phyloP scores from a whole-genome alignment of 805 yeast genomes.

The Candida koratica region DNA sequence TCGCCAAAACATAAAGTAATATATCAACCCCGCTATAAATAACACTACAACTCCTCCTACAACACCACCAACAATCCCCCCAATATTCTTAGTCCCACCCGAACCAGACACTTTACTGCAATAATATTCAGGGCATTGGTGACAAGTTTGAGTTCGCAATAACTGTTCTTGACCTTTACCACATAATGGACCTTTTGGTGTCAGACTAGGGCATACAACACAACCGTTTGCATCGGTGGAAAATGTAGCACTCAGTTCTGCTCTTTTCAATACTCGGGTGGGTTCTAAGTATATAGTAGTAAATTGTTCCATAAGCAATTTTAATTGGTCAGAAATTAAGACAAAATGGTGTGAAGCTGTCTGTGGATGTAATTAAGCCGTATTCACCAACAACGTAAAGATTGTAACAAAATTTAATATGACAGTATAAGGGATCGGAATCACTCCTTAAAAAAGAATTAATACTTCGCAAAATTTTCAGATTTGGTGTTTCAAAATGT shows the following conservation, averaged over 20 bases:
- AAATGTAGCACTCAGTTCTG: conserved; percentile 2
- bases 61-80: conserved; percentile 42
- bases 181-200: conserved; percentile 27
- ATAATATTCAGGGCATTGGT: conserved; percentile 22
- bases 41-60: conserved; percentile 35
- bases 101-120: conserved; percentile 18
- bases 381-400: no score
- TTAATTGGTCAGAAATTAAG: no score
- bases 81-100: conserved; percentile 20
- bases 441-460: conserved; percentile 4
- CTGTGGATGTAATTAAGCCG: no score
- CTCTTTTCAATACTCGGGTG: conserved; percentile 4
- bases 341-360: no score
- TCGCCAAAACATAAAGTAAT: conserved; percentile 28
- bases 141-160: conserved; percentile 21
- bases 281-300: conserved; percentile 1
- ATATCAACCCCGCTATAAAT: conserved; percentile 24
- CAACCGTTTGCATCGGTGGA: conserved; percentile 29
- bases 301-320: not conserved
- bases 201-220: conserved; percentile 28
- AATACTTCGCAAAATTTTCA: conserved; percentile 4
- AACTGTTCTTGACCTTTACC: conserved; percentile 21
- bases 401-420: not conserved
- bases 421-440: not conserved
- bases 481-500: conserved; percentile 2